Evolutionary conservation across 495 filamentous ascomycete species (phyloP).

Genomic region (Neurospora discreta): DNA sequence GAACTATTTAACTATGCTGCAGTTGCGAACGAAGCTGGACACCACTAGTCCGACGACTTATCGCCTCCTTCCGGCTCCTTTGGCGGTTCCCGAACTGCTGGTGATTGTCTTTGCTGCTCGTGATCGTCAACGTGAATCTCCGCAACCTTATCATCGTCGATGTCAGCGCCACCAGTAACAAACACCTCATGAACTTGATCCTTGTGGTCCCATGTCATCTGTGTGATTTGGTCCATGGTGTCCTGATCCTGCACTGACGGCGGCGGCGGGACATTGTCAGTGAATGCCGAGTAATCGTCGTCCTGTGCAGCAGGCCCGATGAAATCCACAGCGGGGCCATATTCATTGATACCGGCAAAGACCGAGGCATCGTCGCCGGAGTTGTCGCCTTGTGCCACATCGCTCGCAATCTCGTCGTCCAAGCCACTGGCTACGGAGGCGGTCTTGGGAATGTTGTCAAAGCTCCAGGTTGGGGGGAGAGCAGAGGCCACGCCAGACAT

Average conservation of each 20-base stretch:
- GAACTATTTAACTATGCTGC: background rate
- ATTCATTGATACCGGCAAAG: background rate
- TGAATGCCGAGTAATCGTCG: conserved; percentile 11
- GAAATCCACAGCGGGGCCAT: conserved; percentile 14
- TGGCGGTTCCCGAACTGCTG: background rate
- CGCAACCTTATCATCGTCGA: conserved; percentile 29
- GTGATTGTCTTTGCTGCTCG: conserved; percentile 3
- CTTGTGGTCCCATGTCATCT: conserved; percentile 22
- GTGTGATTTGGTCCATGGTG: conserved; percentile 13
- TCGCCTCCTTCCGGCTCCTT: background rate
- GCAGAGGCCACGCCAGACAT: conserved; percentile 21
- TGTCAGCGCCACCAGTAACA: conserved; percentile 15
- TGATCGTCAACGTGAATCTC: conserved; percentile 36
- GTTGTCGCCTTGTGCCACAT: conserved; percentile 28
- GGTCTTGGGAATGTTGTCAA: conserved; percentile 19
- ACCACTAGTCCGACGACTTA: background rate
- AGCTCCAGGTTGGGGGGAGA: conserved; percentile 25
- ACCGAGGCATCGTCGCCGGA: conserved; percentile 12
- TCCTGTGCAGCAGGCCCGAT: conserved; percentile 33
- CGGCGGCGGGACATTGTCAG: conserved; percentile 1
- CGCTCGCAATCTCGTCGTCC: conserved; percentile 26
- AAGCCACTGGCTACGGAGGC: conserved; percentile 2
- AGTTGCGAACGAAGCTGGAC: background rate
- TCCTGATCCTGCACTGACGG: conserved; percentile 12
- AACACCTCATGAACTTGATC: conserved; percentile 25